phyloP scores from a whole-genome alignment of 192 early-diverging fungal species.

The Coemansia erecta region DNA sequence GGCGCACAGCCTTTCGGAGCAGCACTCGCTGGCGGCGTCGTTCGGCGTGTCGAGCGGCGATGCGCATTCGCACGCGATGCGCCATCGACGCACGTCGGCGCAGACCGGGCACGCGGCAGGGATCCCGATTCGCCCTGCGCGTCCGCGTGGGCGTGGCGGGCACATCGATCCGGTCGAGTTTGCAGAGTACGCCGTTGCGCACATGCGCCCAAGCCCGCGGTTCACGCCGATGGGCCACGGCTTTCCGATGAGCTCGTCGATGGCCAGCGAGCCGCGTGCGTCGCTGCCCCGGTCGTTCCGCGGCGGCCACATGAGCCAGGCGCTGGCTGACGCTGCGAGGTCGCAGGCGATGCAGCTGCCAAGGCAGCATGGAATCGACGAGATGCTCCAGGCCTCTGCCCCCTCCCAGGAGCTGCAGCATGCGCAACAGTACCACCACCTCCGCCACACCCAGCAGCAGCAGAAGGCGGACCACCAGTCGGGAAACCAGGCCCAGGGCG shows the following conservation, averaged over 20 bases:
- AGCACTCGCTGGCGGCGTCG: slow-evolving; percentile 13
- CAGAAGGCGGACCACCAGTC: not conserved
- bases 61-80: slow-evolving; percentile 20
- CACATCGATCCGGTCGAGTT: slow-evolving; percentile 40
- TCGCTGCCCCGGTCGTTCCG: slow-evolving; percentile 37
- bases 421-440: not conserved
- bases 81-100: slow-evolving; percentile 32
- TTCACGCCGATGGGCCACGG: slow-evolving; percentile 41
- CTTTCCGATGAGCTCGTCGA: slow-evolving; percentile 18
- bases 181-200: slow-evolving; percentile 40
- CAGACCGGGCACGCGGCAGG: slow-evolving; percentile 17
- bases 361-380: slow-evolving; percentile 10
- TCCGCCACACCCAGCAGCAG: slow-evolving; percentile 11
- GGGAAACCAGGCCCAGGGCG: not conserved
- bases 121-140: slow-evolving; percentile 30
- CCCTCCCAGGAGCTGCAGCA: slow-evolving; percentile 1
- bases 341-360: slow-evolving; percentile 8
- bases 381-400: slow-evolving; percentile 12
- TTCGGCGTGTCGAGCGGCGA: slow-evolving; percentile 14
- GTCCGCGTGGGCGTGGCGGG: slow-evolving; percentile 13
- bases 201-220: slow-evolving; percentile 39
- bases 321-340: not conserved
- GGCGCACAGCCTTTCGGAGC: slow-evolving; percentile 18
- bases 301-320: slow-evolving; percentile 7
- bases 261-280: slow-evolving; percentile 26